phyloP scores from a whole-genome alignment of 2,329 filamentous ascomycete species.

The Botrytis paeoniae region DNA sequence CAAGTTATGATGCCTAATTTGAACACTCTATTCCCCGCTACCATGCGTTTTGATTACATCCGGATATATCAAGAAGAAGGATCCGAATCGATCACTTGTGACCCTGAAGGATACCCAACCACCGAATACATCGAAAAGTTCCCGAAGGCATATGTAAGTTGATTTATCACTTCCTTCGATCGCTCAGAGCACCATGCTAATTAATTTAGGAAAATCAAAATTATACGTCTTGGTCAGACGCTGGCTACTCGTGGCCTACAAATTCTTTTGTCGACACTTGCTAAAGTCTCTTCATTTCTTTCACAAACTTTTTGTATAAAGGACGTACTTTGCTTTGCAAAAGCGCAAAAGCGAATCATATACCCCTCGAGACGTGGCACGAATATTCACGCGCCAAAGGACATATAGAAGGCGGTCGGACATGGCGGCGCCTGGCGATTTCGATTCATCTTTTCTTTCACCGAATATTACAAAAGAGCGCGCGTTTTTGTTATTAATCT shows the following conservation, averaged over 20 bases:
- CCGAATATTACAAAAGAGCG: slow-evolving; percentile 16
- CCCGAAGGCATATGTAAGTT: slow-evolving; percentile 55
- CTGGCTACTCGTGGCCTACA: slow-evolving; percentile 57
- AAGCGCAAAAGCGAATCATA: slow-evolving; percentile 20
- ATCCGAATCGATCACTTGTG: slow-evolving; percentile 59
- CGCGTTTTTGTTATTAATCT: slow-evolving; percentile 16
- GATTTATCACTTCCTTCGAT: background rate
- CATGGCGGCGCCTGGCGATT: slow-evolving; percentile 16
- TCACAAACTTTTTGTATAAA: slow-evolving; percentile 28
- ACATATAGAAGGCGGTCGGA: slow-evolving; percentile 21
- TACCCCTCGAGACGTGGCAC: slow-evolving; percentile 19
- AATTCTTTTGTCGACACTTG: slow-evolving; percentile 61
- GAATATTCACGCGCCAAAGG: slow-evolving; percentile 19
- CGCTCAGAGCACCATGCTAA: slow-evolving; percentile 19
- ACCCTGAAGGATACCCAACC: slow-evolving; percentile 64
- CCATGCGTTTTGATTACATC: slow-evolving; percentile 67
- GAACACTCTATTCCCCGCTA: slow-evolving; percentile 55
- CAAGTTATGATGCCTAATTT: slow-evolving; percentile 57
- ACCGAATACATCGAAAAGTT: slow-evolving; percentile 65
- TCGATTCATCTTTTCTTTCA: slow-evolving; percentile 16
- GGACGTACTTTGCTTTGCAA: slow-evolving; percentile 18
- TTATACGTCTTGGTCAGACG: slow-evolving; percentile 54
- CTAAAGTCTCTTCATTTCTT: slow-evolving; percentile 20
- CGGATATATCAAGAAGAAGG: slow-evolving; percentile 62
- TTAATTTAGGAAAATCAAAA: slow-evolving; percentile 53